Base-by-base conservation (phyloP, 2,329 filamentous ascomycete genomes). In the Penicillium sp. region DNA sequence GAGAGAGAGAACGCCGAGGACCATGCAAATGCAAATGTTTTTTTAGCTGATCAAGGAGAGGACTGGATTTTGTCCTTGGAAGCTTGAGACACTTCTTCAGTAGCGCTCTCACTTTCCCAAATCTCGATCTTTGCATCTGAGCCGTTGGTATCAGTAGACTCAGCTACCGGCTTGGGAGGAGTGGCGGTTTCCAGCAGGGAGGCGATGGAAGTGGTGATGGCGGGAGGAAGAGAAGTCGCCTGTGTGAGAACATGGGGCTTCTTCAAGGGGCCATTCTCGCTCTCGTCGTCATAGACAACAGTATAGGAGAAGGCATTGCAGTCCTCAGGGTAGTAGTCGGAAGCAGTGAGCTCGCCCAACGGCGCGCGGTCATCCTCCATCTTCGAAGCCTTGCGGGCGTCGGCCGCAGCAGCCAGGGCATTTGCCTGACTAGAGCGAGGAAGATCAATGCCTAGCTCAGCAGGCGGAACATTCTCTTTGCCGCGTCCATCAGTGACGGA, bases 391-490 rank as follows among this genome's bases (percentile, higher is more conserved):
- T 72, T 72, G 33, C 71, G 69, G 12, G 64, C 62, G 15, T 65
- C 62, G 5, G 63, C 50, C 8, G 66, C 58, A 21, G 60, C 51
- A 10, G 62, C 47, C 5, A 56, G 46, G 8, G 59, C 45, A 34
- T 41, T 34, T 1, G 46, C 58, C 49, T 64, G 56, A 24, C 65
- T 52, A 16, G 66, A 56, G 28, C 62, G 62, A 9, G 82, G 85
- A 65, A 87, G 81, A 26, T 82, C 84, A 36, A 87, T 71, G 42
- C 88, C 85, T n/a, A 69, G 47, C 36, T 75, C 72, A 7, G 67
- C 69, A 2, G 93, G 93, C 4, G 93, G 89, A 16, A 96, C 85
- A 67, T 99, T 99, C 77, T 99, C 93, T 79, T 99, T 99, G 65
- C 90, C 89, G 29, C 84, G 80, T 42, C 83, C 81, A 60, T 89